Evolutionary conservation across 2,329 filamentous ascomycete genomes (phyloP).

Genomic region (Penicillium sp.): DNA sequence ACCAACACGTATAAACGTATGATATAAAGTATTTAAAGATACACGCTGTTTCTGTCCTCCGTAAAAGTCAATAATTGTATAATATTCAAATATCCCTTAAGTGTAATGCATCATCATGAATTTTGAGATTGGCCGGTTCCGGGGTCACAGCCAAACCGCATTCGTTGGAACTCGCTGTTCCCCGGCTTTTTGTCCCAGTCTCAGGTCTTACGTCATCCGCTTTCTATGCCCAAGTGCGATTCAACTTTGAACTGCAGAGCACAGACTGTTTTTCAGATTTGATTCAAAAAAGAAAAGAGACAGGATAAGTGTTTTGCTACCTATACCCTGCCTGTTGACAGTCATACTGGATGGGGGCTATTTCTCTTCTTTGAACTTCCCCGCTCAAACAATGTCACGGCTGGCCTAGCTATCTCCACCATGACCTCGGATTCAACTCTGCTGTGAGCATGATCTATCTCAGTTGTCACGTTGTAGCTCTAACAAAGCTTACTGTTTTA

Average conservation of each 20-base stretch:
- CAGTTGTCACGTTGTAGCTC: neutral
- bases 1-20: too few relatives aligned
- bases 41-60: too few relatives aligned
- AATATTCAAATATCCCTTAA: neutral
- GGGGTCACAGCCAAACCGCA: constrained; percentile 18
- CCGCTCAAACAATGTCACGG: constrained; percentile 35
- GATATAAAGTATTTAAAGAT: neutral
- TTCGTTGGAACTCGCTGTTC: constrained; percentile 26
- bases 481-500: constrained; percentile 33
- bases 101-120: constrained; percentile 7
- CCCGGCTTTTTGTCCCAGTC: constrained; percentile 31
- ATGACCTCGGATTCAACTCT: constrained; percentile 46
- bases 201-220: constrained; percentile 39
- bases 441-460: constrained; percentile 30
- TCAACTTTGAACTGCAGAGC: constrained; percentile 14
- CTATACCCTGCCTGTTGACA: neutral
- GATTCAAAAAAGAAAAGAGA: neutral
- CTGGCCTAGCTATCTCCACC: constrained; percentile 31
- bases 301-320: neutral
- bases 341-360: neutral
- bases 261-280: constrained; percentile 2
- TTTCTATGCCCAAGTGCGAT: constrained; percentile 15
- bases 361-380: constrained; percentile 13
- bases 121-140: constrained; percentile 7
- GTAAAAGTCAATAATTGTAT: too few relatives aligned